Evolutionary conservation across 257 asterid genomes (phyloP).

Genomic region (Anisodus tanguticus): DNA sequence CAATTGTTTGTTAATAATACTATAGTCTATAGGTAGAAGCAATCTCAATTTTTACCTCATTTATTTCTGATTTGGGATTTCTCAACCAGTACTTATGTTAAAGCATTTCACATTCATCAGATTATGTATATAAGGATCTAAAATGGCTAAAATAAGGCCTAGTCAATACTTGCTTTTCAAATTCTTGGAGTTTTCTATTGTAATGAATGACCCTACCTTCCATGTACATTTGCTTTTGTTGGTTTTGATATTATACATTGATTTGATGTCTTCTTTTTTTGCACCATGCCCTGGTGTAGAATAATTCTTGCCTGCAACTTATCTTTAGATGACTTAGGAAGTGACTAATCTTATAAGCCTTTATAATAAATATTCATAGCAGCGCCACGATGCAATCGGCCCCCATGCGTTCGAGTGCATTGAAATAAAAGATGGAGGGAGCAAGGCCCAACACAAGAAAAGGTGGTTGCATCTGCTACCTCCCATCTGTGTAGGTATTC

Average conservation of each 20-base stretch:
- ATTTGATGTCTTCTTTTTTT: neutral
- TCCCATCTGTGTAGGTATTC: neutral
- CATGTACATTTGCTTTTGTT: slow-evolving; percentile 12
- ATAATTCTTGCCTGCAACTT: neutral
- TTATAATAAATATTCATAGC: neutral
- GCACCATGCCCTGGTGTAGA: neutral
- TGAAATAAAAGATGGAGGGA: neutral
- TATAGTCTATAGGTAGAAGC: slow-evolving; percentile 39
- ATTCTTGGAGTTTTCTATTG: slow-evolving; percentile 13
- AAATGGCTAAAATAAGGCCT: slow-evolving; percentile 8
- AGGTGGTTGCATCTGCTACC: neutral
- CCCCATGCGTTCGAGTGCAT: neutral
- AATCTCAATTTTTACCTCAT: slow-evolving; percentile 30
- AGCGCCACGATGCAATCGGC: neutral
- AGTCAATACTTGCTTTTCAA: slow-evolving; percentile 28
- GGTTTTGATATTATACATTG: neutral
- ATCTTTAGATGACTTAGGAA: slow-evolving; percentile 1
- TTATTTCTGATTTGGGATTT: slow-evolving; percentile 28
- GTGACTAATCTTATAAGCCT: neutral
- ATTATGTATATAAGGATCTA: slow-evolving; percentile 41
- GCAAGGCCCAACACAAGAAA: neutral
- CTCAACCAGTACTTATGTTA: slow-evolving; percentile 29
- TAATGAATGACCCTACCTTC: slow-evolving; percentile 9
- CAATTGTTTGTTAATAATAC: slow-evolving; percentile 30
- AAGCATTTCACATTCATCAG: slow-evolving; percentile 35